Conservation (phyloP, 1,284 basidiomycete species). For the Garcileccinum viscosum region DNA sequence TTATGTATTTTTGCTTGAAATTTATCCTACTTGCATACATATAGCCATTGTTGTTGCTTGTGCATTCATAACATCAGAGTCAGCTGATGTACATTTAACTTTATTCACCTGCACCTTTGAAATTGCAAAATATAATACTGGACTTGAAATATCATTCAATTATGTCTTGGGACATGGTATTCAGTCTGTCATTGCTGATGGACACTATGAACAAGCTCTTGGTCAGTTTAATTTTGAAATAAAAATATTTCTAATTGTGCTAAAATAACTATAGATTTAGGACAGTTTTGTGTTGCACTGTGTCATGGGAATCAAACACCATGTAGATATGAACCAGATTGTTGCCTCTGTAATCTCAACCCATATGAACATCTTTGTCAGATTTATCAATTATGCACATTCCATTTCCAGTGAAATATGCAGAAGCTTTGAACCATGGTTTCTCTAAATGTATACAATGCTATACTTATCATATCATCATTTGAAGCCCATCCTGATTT, state of each 20-base stretch:
- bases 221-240: not conserved
- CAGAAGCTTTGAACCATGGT: not conserved
- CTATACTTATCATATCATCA: constrained; percentile 8
- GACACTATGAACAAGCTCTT: constrained; percentile 6
- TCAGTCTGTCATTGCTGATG: constrained; percentile 12
- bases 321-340: not conserved
- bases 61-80: constrained; percentile 9
- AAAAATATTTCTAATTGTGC: not conserved
- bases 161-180: constrained; percentile 5
- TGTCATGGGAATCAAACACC: not conserved
- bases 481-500: constrained; percentile 6
- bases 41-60: constrained; percentile 5
- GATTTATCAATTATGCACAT: not conserved
- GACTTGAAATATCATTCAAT: not conserved
- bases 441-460: not conserved
- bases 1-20: not conserved
- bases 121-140: not conserved
- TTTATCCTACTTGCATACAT: not conserved
- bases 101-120: constrained; percentile 4
- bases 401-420: constrained; percentile 3
- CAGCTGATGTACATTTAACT: constrained; percentile 1
- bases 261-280: not conserved
- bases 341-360: not conserved
- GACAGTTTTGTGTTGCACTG: not conserved
- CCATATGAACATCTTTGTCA: constrained; percentile 6